Evolutionary conservation across 2,329 filamentous ascomycete species (phyloP).

Genomic region (Bipolaris oryzae): DNA sequence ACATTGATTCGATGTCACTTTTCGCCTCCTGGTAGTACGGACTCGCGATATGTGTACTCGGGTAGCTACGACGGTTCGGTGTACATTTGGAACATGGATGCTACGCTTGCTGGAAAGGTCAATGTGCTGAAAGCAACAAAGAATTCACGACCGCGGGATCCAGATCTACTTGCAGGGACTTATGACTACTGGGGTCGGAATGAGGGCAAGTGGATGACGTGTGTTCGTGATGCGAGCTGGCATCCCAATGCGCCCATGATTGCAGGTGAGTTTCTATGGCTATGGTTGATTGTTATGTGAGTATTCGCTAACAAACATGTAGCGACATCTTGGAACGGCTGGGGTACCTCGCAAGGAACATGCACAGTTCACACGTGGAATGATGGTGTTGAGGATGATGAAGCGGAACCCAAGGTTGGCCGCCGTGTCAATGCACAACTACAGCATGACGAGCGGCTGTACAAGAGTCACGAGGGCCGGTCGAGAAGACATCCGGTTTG

Average conservation of each 20-base stretch:
- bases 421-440: slow-evolving; percentile 46
- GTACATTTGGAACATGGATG: slow-evolving; percentile 92
- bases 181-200: slow-evolving; percentile 64
- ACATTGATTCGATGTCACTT: slow-evolving; percentile 96
- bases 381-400: slow-evolving; percentile 69
- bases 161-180: slow-evolving; percentile 60
- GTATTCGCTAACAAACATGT: slow-evolving; percentile 20
- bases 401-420: slow-evolving; percentile 45
- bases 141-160: slow-evolving; percentile 62
- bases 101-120: slow-evolving; percentile 76
- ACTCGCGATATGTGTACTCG: slow-evolving; percentile 90
- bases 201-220: slow-evolving; percentile 70
- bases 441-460: slow-evolving; percentile 46
- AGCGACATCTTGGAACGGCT: slow-evolving; percentile 86
- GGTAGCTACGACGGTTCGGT: slow-evolving; percentile 89
- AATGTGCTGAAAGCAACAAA: slow-evolving; percentile 76
- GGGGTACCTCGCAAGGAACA: slow-evolving; percentile 73
- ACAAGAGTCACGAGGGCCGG: slow-evolving; percentile 30
- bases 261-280: slow-evolving; percentile 58
- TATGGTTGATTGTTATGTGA: not conserved
- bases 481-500: slow-evolving; percentile 30
- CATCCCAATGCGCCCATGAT: slow-evolving; percentile 83
- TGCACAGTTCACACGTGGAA: slow-evolving; percentile 81
- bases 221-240: slow-evolving; percentile 88
- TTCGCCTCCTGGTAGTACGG: slow-evolving; percentile 81